Evolutionary conservation across 2,329 filamentous ascomycete genomes (phyloP).

Genomic region (Aspergillaceae sp.): DNA sequence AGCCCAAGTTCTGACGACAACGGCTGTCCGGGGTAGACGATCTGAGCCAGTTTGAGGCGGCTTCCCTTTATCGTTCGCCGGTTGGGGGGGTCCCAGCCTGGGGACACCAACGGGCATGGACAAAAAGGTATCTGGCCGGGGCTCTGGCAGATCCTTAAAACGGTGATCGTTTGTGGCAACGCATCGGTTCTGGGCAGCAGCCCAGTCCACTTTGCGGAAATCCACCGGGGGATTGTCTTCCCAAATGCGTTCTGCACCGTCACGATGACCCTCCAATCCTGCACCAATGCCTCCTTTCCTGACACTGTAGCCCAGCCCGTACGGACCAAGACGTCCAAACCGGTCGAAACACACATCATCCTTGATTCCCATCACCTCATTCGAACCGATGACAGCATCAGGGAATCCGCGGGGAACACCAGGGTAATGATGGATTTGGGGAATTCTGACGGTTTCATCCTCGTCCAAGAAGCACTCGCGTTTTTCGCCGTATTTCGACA

Average conservation of each 20-base stretch:
- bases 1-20: slow-evolving; percentile 72
- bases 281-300: slow-evolving; percentile 72
- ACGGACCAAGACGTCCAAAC: slow-evolving; percentile 78
- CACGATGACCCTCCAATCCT: slow-evolving; percentile 74
- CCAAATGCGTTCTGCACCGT: slow-evolving; percentile 77
- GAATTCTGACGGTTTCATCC: slow-evolving; percentile 55
- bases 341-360: slow-evolving; percentile 90
- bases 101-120: slow-evolving; percentile 25
- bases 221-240: slow-evolving; percentile 62
- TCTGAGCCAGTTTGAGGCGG: slow-evolving; percentile 14
- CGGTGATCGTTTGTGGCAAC: slow-evolving; percentile 60
- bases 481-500: slow-evolving; percentile 49
- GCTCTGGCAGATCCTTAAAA: slow-evolving; percentile 45
- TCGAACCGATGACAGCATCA: slow-evolving; percentile 75
- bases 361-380: slow-evolving; percentile 66
- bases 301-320: slow-evolving; percentile 77
- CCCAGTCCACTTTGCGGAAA: slow-evolving; percentile 70
- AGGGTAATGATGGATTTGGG: slow-evolving; percentile 62
- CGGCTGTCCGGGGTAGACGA: slow-evolving; percentile 53
- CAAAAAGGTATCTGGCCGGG: slow-evolving; percentile 26
- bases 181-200: slow-evolving; percentile 66
- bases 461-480: slow-evolving; percentile 72
- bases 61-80: slow-evolving; percentile 12
- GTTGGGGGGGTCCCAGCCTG: slow-evolving; percentile 11
- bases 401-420: slow-evolving; percentile 80